Percentiles rank a stretch among this genome's conserved stretches.
Evolutionary conservation across 2,329 filamentous ascomycete species (phyloP).

Genomic region (Leptographium radiaticola): DNA sequence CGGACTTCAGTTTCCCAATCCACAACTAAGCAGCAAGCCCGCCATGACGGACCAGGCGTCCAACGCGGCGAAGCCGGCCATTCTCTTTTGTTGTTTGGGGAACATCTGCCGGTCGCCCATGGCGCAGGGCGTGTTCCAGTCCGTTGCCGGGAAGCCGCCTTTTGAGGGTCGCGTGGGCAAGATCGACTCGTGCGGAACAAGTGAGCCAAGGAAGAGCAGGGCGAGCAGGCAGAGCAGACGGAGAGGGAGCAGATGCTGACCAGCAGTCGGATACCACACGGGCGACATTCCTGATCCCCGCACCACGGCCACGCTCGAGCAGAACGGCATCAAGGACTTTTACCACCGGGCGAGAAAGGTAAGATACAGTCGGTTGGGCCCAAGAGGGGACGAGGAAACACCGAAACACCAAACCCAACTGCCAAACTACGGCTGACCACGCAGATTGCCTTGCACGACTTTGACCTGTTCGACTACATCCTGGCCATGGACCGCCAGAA

Average conservation of each 20-base stretch:
- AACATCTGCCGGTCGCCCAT: conserved; percentile 94
- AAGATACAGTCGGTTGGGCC: neutral
- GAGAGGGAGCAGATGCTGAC: neutral
- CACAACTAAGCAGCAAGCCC: no score
- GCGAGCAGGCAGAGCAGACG: neutral
- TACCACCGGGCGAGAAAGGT: conserved; percentile 66
- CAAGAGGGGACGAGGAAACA: no score
- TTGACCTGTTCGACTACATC: conserved; percentile 79
- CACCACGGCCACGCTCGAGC: conserved; percentile 65
- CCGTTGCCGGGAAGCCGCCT: conserved; percentile 48
- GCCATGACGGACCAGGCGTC: no score
- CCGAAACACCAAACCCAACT: no score
- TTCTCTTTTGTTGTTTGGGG: conserved; percentile 91
- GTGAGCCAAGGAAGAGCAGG: conserved; percentile 1
- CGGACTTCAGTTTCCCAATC: no score
- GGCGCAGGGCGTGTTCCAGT: conserved; percentile 86
- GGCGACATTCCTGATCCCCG: conserved; percentile 67
- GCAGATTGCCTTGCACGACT: conserved; percentile 52
- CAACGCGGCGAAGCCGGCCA: conserved; percentile 25
- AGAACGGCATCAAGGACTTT: conserved; percentile 66
- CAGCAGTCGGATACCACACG: conserved; percentile 63
- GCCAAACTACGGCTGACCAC: no score
- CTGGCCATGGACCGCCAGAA: conserved; percentile 90
- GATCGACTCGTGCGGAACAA: conserved; percentile 82
- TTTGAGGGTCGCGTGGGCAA: conserved; percentile 46